These are phyloP conservation scores for Triglochin maritima DNA, from an alignment of 106 monocot genomes.

Conservation along the genomic window DNA sequence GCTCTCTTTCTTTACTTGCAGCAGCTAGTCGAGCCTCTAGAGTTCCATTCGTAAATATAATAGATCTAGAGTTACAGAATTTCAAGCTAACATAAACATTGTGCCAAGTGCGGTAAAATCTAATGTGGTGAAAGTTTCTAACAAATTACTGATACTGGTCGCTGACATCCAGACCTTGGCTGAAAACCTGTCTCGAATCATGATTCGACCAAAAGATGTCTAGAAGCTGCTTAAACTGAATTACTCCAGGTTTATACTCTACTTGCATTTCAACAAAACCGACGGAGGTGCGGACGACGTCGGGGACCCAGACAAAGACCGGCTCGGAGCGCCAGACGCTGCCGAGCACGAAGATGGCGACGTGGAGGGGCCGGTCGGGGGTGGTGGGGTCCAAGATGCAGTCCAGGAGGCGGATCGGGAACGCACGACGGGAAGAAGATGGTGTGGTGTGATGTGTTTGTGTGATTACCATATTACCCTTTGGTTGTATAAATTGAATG, in stretches of 20 bases:
- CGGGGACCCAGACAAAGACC: constrained; percentile 77
- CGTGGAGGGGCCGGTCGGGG: constrained; percentile 14
- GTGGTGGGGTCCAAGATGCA: not conserved
- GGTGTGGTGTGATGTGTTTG: too few species aligned
- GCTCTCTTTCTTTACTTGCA: constrained; percentile 82
- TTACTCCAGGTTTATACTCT: constrained; percentile 69
- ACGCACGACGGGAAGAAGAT: not conserved
- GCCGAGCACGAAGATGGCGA: constrained; percentile 77
- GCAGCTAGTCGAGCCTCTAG: constrained; percentile 62
- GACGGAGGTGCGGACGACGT: constrained; percentile 65
- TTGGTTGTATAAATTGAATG: too few species aligned
- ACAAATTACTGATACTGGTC: constrained; percentile 64
- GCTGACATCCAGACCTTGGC: constrained; percentile 93
- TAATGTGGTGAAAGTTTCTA: not conserved
- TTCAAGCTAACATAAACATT: too few species aligned
- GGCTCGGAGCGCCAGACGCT: constrained; percentile 97
- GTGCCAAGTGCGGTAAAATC: too few species aligned
- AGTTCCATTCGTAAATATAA: constrained; percentile 86
- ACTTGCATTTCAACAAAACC: constrained; percentile 28
- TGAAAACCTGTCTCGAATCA: constrained; percentile 83
- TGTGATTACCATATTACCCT: too few species aligned
- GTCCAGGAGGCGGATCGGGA: not conserved
- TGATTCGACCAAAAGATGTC: constrained; percentile 93
- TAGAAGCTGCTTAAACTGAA: constrained; percentile 78
- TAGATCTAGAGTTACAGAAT: constrained; percentile 35